Base-by-base conservation (phyloP, 192 early-diverging fungal genomes). In the Coemansia sp. region DNA sequence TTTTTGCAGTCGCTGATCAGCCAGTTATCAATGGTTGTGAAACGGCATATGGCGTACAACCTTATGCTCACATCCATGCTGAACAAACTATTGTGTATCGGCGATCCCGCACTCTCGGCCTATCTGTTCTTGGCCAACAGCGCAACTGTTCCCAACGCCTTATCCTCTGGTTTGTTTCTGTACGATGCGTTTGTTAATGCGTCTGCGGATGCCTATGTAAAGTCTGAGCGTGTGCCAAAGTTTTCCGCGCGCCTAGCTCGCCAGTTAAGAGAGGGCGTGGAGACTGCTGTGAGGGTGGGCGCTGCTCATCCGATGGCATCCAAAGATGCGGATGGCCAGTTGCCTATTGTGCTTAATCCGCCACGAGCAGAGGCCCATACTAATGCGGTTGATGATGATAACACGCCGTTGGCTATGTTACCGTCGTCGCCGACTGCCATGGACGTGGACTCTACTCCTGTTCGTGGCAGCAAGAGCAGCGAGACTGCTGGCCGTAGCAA, bases 21-120 rank as follows among this genome's bases (percentile, higher is more conserved):
- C 23, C 80, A 82, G 60, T 66, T 87, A n/a, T 36, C 60, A 5
- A 34, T 67, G 15, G 71, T 73, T 21, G 60, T 85, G 2, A 72
- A 75, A 49, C 75, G 75, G 10, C 75, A 84, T n/a, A 82, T 87
- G 64, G 86, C 84, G 23, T 81, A 84, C 21, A 86, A 85, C 55
- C 63, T 87, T 52, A 47, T 85, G 63, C 64, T 87, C 3, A 87
- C 86, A 8, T 82, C 83, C 49, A 85, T 87, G 34, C 25, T 86
- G 20, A 70, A 77, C 44, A 79, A 80, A 36, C 72, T 87, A 0
- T 71, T 75, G 10, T 80, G 83, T 22, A 49, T 87, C 1, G 82
- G 70, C 1, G 78, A 87, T 61, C 80, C 71, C 1, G 68, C 71
- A 0, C 65, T 82, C 1, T 54, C 53, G 4, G 64, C 76, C 11